These are phyloP conservation scores for baker's yeast (Saccharomyces cerevisiae) DNA, from an alignment of 805 yeast species.

Conservation along the genomic window DNA sequence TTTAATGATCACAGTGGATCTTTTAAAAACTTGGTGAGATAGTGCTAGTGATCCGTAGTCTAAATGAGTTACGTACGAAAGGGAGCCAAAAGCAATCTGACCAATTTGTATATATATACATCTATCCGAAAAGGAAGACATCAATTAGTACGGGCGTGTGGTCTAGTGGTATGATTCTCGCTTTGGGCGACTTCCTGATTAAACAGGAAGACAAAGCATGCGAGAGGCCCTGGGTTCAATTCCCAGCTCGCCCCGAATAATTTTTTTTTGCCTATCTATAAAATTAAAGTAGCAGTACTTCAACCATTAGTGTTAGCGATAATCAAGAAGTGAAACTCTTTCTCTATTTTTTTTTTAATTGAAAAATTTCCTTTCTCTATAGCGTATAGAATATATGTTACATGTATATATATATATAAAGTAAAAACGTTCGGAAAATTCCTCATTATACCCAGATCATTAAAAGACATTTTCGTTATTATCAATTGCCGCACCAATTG, in stretches of 20 bases:
- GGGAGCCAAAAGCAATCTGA: too few relatives aligned
- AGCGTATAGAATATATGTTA: neutral
- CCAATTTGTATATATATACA: too few relatives aligned
- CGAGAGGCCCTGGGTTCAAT: conserved; percentile 60
- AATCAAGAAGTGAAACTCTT: too few relatives aligned
- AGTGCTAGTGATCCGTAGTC: too few relatives aligned
- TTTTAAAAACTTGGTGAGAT: too few relatives aligned
- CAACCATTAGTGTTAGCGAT: too few relatives aligned
- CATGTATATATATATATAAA: neutral
- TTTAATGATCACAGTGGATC: too few relatives aligned
- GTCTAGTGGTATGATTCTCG: conserved; percentile 36
- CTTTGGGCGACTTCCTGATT: conserved; percentile 23
- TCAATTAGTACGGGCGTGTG: conserved; percentile 28
- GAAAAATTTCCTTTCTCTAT: neutral
- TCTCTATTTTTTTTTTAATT: neutral
- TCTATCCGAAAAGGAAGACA: too few relatives aligned
- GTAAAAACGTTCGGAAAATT: neutral
- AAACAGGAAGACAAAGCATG: conserved; percentile 25
- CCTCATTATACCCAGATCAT: neutral
- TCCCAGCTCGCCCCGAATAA: conserved; percentile 39
- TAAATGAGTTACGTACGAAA: too few relatives aligned
- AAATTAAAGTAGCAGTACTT: too few relatives aligned
- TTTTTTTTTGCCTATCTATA: neutral
- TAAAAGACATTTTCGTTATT: neutral
- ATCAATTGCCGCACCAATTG: neutral